A percentile compares a stretch with the other conserved stretches of the same genome.
Evolutionary conservation across 2,329 filamentous ascomycete genomes (phyloP).

Genomic region (Scortechinia acanthostroma): DNA sequence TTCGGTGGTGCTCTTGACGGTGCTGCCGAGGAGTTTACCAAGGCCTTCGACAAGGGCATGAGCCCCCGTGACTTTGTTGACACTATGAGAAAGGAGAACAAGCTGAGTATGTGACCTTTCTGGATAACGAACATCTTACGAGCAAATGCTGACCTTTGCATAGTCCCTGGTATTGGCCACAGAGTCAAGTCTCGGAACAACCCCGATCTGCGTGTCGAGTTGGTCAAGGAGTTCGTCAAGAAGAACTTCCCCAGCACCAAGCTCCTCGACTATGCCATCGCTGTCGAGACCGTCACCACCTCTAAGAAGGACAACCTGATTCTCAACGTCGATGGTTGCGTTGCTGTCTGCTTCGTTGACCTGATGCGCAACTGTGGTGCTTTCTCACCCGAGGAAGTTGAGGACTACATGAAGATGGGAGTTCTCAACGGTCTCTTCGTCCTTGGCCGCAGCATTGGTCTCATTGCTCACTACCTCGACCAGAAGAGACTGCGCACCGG

Average conservation of each 20-base stretch:
- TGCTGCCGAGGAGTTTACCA: slow-evolving; percentile 95
- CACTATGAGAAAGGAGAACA: slow-evolving; percentile 99
- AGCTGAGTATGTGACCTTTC: too few species aligned
- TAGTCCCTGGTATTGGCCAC: slow-evolving; percentile 93
- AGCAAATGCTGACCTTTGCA: too few species aligned
- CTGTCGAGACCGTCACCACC: slow-evolving; percentile 94
- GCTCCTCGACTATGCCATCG: slow-evolving; percentile 96
- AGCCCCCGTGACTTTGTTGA: slow-evolving; percentile 98
- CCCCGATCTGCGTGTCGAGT: slow-evolving; percentile 97
- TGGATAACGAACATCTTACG: too few species aligned
- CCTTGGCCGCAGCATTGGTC: slow-evolving; percentile 89
- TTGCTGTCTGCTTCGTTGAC: slow-evolving; percentile 98
- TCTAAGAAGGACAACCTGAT: slow-evolving; percentile 99
- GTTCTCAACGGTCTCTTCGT: slow-evolving; percentile 99
- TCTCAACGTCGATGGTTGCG: slow-evolving; percentile 95
- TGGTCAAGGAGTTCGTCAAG: slow-evolving; percentile 97
- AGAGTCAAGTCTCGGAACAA: slow-evolving; percentile 99
- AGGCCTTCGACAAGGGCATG: slow-evolving; percentile 95
- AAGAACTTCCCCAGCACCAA: slow-evolving; percentile 97
- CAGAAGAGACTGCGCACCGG: slow-evolving; percentile 98
- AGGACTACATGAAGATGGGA: slow-evolving; percentile 98
- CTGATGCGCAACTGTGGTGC: slow-evolving; percentile 95
- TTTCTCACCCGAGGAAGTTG: slow-evolving; percentile 90
- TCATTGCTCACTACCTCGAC: slow-evolving; percentile 99
- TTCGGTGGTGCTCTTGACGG: slow-evolving; percentile 98